Base-by-base conservation (phyloP, 768 basidiomycete species). In the Amanita rubescens region DNA sequence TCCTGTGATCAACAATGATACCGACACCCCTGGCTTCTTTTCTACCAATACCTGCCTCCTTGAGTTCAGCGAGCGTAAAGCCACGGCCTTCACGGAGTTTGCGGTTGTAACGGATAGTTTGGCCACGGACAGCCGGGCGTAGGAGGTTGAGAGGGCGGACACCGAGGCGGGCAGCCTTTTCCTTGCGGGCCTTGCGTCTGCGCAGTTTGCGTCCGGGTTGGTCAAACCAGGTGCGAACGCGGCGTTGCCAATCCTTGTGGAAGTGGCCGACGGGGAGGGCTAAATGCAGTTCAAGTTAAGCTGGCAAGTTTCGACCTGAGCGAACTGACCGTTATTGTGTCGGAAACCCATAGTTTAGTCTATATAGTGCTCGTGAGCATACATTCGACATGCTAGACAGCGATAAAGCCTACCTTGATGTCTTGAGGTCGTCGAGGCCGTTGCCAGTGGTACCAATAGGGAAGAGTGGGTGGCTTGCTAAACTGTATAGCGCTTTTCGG, bases 181-280 rank as follows among this genome's bases (percentile, higher is more conserved):
- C 75, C 73, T 92, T 87, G 74, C 96, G 90, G 41, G 94, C 92
- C 44, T 77, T 84, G 69, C 96, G 89, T 69, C 96, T 82, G 70
- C 91, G 89, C 71, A 94, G 88, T 77, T 98, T 98, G 69, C 90
- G 89, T 46, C 94, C 95, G 54, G 96, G 93, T 75, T 99, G 96
- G 79, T 98, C 90, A 71, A 98, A 98, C 94, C 94, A 94, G 67
- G 92, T 95, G 73, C 87, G 87, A 63, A 95, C 93, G 60, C 87
- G 88, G 67, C 85, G 81, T 73, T 98, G 95, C 94, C 94, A 98
- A 71, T 98, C 94, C 85, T 98, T 98, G 78, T 84, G 90, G 82
- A 94, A 94, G 71, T 96, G 93, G 74, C 94, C 94, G 63, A 72
- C 80, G 75, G 84, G 93, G 71, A 95, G 90, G 76, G 90, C 90